These are phyloP conservation scores for Endoconidiophora polonica DNA, from an alignment of 2,329 filamentous ascomycete genomes.

Conservation along the genomic window DNA sequence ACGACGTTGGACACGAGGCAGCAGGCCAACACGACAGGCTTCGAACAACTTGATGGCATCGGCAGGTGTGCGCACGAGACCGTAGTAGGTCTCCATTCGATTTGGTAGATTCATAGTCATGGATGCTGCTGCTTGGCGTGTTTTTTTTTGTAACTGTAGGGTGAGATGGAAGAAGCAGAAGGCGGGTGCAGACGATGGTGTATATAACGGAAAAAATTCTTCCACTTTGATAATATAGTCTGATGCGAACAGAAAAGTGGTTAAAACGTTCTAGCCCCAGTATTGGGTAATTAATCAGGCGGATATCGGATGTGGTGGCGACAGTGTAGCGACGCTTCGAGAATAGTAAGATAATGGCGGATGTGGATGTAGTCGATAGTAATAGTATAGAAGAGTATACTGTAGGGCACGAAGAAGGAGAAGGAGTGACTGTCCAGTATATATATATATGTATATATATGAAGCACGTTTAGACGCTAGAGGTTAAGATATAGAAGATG, in stretches of 20 bases:
- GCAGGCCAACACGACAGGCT: conserved; percentile 73
- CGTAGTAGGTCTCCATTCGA: conserved; percentile 90
- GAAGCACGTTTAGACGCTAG: neutral
- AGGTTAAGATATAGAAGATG: too few species aligned
- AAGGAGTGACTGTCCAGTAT: neutral
- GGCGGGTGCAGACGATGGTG: neutral
- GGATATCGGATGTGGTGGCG: too few species aligned
- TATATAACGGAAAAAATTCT: neutral
- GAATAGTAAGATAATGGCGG: neutral
- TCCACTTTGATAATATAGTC: too few species aligned
- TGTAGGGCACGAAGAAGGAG: too few species aligned
- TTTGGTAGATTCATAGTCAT: conserved; percentile 9
- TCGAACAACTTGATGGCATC: conserved; percentile 99
- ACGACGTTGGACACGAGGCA: conserved; percentile 82
- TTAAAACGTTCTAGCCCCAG: too few species aligned
- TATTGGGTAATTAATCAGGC: too few species aligned
- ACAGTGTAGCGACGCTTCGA: neutral
- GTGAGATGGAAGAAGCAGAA: neutral
- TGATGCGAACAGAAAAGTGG: too few species aligned
- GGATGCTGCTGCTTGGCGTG: neutral
- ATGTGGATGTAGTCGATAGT: neutral
- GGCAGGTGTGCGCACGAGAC: conserved; percentile 82
- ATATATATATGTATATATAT: neutral
- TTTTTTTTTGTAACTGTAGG: neutral
- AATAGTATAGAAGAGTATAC: neutral